These are phyloP conservation scores for Herpotrichia juniperi DNA, from an alignment of 2,329 filamentous ascomycete species.

Conservation along the genomic window DNA sequence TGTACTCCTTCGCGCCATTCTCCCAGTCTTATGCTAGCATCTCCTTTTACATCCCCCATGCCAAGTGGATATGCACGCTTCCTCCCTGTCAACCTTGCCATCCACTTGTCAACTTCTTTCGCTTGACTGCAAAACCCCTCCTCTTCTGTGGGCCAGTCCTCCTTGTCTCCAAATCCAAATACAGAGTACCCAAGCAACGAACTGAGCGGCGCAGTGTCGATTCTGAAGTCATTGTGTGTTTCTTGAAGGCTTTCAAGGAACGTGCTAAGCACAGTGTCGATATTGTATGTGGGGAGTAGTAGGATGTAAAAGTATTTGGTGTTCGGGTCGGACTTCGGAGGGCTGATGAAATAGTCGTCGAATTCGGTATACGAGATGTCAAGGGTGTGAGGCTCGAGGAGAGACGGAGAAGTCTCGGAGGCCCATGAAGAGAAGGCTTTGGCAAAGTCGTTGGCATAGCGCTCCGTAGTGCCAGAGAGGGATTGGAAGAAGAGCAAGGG, in stretches of 20 bases:
- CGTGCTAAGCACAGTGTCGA: conserved; percentile 87
- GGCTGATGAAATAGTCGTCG: conserved; percentile 87
- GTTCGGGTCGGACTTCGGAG: conserved; percentile 65
- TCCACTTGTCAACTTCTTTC: conserved; percentile 89
- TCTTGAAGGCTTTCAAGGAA: conserved; percentile 88
- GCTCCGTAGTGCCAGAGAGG: conserved; percentile 81
- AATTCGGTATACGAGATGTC: conserved; percentile 88
- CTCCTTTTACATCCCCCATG: conserved; percentile 82
- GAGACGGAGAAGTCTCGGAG: conserved; percentile 38
- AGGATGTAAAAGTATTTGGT: conserved; percentile 80
- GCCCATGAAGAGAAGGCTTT: conserved; percentile 58
- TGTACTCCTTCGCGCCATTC: conserved; percentile 81
- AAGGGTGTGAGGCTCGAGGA: conserved; percentile 67
- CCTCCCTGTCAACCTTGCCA: conserved; percentile 88
- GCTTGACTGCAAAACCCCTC: conserved; percentile 95
- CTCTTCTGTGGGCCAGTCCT: conserved; percentile 89
- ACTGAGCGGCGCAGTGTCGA: conserved; percentile 84
- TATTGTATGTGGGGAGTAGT: conserved; percentile 90
- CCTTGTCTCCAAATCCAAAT: conserved; percentile 89
- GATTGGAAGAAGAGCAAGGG: conserved; percentile 88
- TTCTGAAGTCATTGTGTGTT: conserved; percentile 95
- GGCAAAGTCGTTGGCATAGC: conserved; percentile 69
- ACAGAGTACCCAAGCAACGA: conserved; percentile 84
- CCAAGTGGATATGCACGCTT: conserved; percentile 90
- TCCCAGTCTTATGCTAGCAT: conserved; percentile 67